Base-by-base conservation (phyloP, 345 rosid species). In the Adansonia digitata region DNA sequence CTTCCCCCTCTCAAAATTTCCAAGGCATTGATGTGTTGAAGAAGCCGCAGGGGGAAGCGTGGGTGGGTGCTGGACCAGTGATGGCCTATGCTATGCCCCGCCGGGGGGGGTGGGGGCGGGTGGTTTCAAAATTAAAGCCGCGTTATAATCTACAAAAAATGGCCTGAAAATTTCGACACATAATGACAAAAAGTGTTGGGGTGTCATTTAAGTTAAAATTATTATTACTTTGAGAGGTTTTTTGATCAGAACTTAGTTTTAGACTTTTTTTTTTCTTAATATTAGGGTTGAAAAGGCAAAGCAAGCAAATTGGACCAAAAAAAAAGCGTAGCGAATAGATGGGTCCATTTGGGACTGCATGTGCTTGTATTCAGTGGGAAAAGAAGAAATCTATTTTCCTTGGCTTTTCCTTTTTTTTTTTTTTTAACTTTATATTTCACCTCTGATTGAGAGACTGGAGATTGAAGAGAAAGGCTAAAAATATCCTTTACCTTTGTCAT, bases 41-140 rank as follows among this genome's bases (percentile, higher is more conserved):
- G 26, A 37, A 10, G 20, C 51, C 31, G 18, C 13, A 27, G 40
- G 72, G 40, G 72, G 35, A 69, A 48, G 42, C 20, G 42, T 46
- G 57, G 57, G 72, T 29, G 46, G n/a, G n/a, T n/a, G 57, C 10
- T 69, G 72, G 57, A 69, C 72, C 72, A 69, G 57, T 18, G 20
- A 6, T 65, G 71, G 52, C 34, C 18, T 66, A 5, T 48, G 53
- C 53, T 55, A 6, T 55, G 60, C 31, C 22, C 15, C 46, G 12
- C 46, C 60, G n/a, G n/a, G n/a, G n/a, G n/a, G n/a, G n/a, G n/a
- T n/a, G n/a, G n/a, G n/a, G n/a, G n/a, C n/a, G n/a, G n/a, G n/a
- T n/a, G n/a, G n/a, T n/a, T n/a, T n/a, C n/a, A n/a, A n/a, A 59
- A 57, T 52, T 52, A 52, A 26, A 59, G 39, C 65, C 65, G 5